Base-by-base conservation (phyloP, 768 basidiomycete genomes). In the Suillus paluster region DNA sequence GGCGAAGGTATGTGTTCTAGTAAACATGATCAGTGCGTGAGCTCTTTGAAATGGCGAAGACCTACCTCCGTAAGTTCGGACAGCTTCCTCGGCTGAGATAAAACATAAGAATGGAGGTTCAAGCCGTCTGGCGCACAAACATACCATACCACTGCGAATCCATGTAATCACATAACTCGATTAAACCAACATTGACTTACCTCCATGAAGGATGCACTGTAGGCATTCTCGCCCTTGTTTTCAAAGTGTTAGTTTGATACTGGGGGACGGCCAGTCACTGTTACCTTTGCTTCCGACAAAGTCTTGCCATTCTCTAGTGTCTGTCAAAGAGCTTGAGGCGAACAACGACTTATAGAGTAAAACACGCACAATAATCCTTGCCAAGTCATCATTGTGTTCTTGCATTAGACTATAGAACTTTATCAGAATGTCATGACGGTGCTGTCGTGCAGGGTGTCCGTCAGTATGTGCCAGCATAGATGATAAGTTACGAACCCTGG, bases 231-330 rank as follows among this genome's bases (percentile, higher is more conserved):
- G 27, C 90, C 88, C 86, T 92, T 63, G 14, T 59, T 49, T 3
- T 1, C 2, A 44, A 49, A 21, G 41, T 33, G 66, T 53, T 36
- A 41, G 30, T 17, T 33, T 19, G 17, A 36, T n/a, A 53, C 27
- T 10, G 1, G 38, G 17, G 19, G 41, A 48, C 14, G 23, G 8
- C 33, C 59, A 52, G 53, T 19, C 33, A 45, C 57, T 45, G 21
- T 2, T 64, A 91, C 92, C 84, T 92, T 91, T 39, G 86, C 92
- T 66, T 98, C 95, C 0, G 80, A 78, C 48, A 97, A 78, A 9
- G 95, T 84, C 78, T 99, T 99, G 39, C 97, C 97, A 70, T 99
- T 99, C 79, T 99, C 97, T 63, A 95, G 77, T 7, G 94, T 96
- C 93, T 73, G 42, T 42, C 38, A 30, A 45, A 21, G 53, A 49